Percentiles rank a stretch among this genome's conserved stretches.
These are phyloP conservation scores for Yamadazyma olivae DNA, from an alignment of 805 yeast genomes.

Conservation along the genomic window DNA sequence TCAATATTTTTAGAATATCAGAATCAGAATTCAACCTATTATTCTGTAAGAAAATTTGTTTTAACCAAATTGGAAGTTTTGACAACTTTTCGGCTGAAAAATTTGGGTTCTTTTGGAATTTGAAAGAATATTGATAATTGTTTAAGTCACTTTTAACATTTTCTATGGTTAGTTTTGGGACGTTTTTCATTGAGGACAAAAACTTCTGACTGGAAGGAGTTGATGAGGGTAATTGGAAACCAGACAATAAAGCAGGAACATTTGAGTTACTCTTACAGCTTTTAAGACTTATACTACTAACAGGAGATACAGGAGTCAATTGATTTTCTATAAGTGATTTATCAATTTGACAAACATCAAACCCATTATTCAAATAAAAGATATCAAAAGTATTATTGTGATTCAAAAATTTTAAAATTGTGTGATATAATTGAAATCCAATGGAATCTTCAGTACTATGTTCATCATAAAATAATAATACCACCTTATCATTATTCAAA, in stretches of 20 bases:
- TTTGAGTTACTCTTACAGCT: neutral
- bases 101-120: conserved; percentile 16
- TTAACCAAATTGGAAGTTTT: conserved; percentile 33
- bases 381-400: conserved; percentile 11
- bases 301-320: conserved; percentile 4
- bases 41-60: conserved; percentile 8
- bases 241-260: conserved; percentile 23
- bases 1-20: conserved; percentile 21
- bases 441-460: conserved; percentile 18
- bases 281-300: no score
- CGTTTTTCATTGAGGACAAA: conserved; percentile 30
- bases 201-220: conserved; percentile 34
- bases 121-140: conserved; percentile 21
- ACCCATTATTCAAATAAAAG: conserved; percentile 10
- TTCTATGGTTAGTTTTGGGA: conserved; percentile 22
- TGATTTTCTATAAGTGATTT: conserved; percentile 8
- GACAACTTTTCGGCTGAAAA: conserved; percentile 7
- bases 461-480: conserved; percentile 35
- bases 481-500: conserved; percentile 14
- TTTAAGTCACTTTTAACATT: conserved; percentile 9
- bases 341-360: conserved; percentile 1
- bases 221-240: conserved; percentile 41
- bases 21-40: conserved; percentile 10
- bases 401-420: conserved; percentile 25
- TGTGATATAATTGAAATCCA: conserved; percentile 30